A percentile compares a stretch with the other conserved stretches of the same genome.
Evolutionary conservation across 169 alveolate genomes (phyloP).

Genomic region (Plasmodium gaboni): DNA sequence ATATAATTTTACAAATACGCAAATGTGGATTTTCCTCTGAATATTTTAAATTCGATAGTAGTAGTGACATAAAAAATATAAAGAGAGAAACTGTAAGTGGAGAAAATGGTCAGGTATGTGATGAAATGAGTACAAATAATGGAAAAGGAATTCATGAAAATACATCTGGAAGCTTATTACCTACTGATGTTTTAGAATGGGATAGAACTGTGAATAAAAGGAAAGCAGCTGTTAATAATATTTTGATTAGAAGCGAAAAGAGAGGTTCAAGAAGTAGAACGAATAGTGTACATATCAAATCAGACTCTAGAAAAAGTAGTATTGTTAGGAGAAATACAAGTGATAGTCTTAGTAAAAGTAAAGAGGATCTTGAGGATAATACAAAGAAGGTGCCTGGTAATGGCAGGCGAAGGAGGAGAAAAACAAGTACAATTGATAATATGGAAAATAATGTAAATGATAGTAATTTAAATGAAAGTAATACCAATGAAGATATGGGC

Average conservation of each 20-base stretch:
- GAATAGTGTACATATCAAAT: too few relatives aligned
- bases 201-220: too few relatives aligned
- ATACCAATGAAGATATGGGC: neutral
- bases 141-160: neutral
- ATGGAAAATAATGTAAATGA: neutral
- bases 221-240: too few relatives aligned
- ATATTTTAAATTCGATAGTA: constrained; percentile 32
- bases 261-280: too few relatives aligned
- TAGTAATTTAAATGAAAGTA: neutral
- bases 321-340: too few relatives aligned
- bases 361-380: too few relatives aligned
- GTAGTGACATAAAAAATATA: neutral
- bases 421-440: neutral
- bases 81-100: neutral
- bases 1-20: constrained; percentile 57
- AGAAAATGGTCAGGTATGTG: neutral
- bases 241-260: too few relatives aligned
- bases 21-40: constrained; percentile 62
- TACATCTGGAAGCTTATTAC: too few relatives aligned
- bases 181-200: too few relatives aligned
- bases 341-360: too few relatives aligned
- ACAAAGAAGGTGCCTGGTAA: too few relatives aligned
- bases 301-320: too few relatives aligned
- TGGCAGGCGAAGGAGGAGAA: neutral
- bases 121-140: neutral